Conservation (phyloP, 2,329 filamentous ascomycete genomes). For the Penicillium carneum region DNA sequence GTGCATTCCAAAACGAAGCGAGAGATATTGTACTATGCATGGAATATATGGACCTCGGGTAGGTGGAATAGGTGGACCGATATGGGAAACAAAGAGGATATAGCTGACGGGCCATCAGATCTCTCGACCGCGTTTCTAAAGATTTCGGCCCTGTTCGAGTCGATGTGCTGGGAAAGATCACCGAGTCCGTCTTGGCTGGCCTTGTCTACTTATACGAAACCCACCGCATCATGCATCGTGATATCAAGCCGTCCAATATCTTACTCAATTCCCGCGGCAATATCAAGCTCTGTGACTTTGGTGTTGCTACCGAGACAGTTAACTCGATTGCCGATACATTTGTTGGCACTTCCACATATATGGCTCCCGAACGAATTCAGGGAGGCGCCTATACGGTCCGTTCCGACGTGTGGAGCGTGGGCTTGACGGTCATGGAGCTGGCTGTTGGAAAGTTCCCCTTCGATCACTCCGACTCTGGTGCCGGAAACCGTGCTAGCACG, state of each 20-base stretch:
- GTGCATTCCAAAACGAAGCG: conserved; percentile 93
- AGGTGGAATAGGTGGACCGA: conserved; percentile 69
- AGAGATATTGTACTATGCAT: conserved; percentile 99
- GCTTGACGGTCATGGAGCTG: conserved; percentile 92
- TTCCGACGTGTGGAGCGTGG: conserved; percentile 98
- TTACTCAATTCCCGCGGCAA: conserved; percentile 90
- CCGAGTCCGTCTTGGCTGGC: conserved; percentile 90
- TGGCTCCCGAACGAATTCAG: conserved; percentile 97
- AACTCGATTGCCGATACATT: conserved; percentile 99
- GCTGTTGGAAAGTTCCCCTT: conserved; percentile 98
- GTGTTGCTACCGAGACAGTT: conserved; percentile 95
- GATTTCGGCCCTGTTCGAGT: conserved; percentile 94
- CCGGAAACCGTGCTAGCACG: conserved; percentile 68
- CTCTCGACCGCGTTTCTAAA: conserved; percentile 90
- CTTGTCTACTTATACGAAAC: conserved; percentile 93
- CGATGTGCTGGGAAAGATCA: conserved; percentile 96
- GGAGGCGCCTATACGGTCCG: conserved; percentile 97
- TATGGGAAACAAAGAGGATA: conserved; percentile 13
- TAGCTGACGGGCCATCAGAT: conserved; percentile 61
- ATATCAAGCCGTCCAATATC: conserved; percentile 98
- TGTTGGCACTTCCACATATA: conserved; percentile 97
- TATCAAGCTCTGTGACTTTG: conserved; percentile 98
- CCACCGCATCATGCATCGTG: conserved; percentile 98
- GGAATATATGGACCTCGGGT: conserved; percentile 99
- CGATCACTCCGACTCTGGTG: conserved; percentile 79